phyloP scores from a whole-genome alignment of 257 asterid species.

The Nicotiana obtusifolia region DNA sequence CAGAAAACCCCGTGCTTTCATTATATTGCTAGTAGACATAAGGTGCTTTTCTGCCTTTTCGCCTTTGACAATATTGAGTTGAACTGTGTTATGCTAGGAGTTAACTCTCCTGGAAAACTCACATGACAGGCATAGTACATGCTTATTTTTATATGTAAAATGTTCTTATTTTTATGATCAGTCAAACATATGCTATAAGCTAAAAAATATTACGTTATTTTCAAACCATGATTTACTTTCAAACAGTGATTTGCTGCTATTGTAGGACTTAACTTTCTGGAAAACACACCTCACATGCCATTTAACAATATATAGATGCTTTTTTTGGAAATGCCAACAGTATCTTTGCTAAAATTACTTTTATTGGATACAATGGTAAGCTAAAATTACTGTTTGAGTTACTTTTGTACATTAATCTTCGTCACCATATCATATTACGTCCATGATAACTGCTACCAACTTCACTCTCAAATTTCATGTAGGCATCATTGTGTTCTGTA shows the following conservation, averaged over 20 bases:
- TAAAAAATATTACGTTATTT: background rate
- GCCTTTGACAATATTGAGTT: background rate
- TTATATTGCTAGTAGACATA: background rate
- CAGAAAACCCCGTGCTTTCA: background rate
- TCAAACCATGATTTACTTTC: background rate
- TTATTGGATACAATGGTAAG: background rate
- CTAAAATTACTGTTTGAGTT: background rate
- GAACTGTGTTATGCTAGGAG: background rate
- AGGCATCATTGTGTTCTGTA: background rate
- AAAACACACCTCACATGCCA: background rate
- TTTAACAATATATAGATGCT: background rate
- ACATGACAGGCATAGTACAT: background rate
- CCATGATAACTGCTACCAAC: background rate
- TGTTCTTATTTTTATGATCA: background rate
- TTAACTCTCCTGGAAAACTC: background rate
- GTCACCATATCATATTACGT: background rate
- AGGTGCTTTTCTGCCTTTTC: background rate
- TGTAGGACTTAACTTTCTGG: background rate
- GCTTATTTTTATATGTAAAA: background rate
- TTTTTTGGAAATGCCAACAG: background rate
- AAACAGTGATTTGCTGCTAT: background rate
- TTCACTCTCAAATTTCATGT: background rate
- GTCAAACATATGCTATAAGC: background rate
- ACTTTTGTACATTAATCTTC: background rate
- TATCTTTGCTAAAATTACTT: background rate